Evolutionary conservation across 768 basidiomycete species (phyloP).

Genomic region (Mycena galopus): DNA sequence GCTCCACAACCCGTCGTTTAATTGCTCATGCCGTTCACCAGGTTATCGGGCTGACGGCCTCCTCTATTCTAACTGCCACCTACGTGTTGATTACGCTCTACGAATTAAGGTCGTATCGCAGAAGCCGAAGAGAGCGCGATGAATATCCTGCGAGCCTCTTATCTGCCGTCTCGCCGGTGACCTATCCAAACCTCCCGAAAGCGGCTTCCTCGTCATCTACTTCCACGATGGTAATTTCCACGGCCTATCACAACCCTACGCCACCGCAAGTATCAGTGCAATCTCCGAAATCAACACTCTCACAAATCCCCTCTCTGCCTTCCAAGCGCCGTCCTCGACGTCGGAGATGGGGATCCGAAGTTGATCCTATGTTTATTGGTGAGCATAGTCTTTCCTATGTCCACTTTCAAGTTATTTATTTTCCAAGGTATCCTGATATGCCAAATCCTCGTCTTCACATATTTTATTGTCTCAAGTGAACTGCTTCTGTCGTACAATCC

Average conservation of each 20-base stretch:
- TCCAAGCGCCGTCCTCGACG: slow-evolving; percentile 47
- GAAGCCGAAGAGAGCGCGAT: slow-evolving; percentile 24
- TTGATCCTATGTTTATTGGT: slow-evolving; percentile 56
- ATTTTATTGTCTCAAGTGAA: slow-evolving; percentile 57
- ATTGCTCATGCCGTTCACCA: background rate
- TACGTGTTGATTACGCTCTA: slow-evolving; percentile 51
- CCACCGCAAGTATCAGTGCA: background rate
- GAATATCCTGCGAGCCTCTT: background rate
- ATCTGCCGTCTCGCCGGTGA: background rate
- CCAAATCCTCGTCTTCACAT: slow-evolving; percentile 52
- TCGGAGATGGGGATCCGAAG: slow-evolving; percentile 48
- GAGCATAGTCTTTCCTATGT: background rate
- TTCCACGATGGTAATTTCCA: background rate
- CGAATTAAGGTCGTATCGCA: slow-evolving; percentile 49
- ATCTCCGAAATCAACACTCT: background rate
- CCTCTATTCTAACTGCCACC: slow-evolving; percentile 45
- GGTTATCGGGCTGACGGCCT: slow-evolving; percentile 47
- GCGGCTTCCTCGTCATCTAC: slow-evolving; percentile 2
- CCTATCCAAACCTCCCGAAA: background rate
- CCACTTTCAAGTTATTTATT: background rate
- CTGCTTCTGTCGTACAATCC: slow-evolving; percentile 49
- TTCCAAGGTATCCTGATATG: slow-evolving; percentile 50
- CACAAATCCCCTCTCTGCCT: background rate
- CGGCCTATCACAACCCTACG: slow-evolving; percentile 3
- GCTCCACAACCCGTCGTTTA: background rate